phyloP scores from a whole-genome alignment of 2,329 filamentous ascomycete species.

The Coniochaeta sp. region DNA sequence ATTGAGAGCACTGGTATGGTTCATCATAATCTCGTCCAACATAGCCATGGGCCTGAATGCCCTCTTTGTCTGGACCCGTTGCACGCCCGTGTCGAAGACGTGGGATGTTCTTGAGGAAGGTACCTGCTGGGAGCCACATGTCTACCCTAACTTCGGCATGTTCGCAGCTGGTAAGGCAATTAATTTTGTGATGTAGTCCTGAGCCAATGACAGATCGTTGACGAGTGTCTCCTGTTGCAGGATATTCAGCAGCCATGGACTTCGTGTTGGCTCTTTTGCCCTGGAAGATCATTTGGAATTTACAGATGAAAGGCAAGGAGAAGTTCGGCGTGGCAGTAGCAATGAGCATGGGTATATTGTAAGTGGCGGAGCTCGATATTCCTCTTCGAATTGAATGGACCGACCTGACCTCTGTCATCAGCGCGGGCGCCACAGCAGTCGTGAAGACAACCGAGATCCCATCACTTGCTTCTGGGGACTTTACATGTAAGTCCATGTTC shows the following conservation, averaged over 20 bases:
- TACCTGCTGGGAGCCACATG: slow-evolving; percentile 7
- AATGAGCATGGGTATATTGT: slow-evolving; percentile 24
- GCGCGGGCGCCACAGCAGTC: slow-evolving; percentile 7
- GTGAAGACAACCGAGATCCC: slow-evolving; percentile 9
- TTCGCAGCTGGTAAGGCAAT: slow-evolving; percentile 7
- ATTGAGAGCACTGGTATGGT: slow-evolving; percentile 20
- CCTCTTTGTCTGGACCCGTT: slow-evolving; percentile 9
- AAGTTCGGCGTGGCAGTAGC: slow-evolving; percentile 20
- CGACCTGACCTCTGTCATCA: neutral
- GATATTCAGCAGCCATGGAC: slow-evolving; percentile 18
- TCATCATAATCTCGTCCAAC: slow-evolving; percentile 21
- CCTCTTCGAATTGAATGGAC: neutral
- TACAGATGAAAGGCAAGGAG: slow-evolving; percentile 22
- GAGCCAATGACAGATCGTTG: neutral
- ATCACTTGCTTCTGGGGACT: slow-evolving; percentile 8
- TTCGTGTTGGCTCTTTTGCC: slow-evolving; percentile 20
- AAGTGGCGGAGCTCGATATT: neutral
- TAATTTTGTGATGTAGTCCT: neutral
- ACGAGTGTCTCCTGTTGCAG: neutral
- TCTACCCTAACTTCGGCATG: slow-evolving; percentile 7
- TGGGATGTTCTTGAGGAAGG: slow-evolving; percentile 5
- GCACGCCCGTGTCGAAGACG: slow-evolving; percentile 5
- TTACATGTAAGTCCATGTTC: slow-evolving; percentile 6
- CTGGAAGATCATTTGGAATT: slow-evolving; percentile 19
- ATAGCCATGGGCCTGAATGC: slow-evolving; percentile 8